A percentile compares a stretch with the other conserved stretches of the same genome.
Conservation (phyloP, 73 alveolate species). For the Symbiodinium pilosum region DNA sequence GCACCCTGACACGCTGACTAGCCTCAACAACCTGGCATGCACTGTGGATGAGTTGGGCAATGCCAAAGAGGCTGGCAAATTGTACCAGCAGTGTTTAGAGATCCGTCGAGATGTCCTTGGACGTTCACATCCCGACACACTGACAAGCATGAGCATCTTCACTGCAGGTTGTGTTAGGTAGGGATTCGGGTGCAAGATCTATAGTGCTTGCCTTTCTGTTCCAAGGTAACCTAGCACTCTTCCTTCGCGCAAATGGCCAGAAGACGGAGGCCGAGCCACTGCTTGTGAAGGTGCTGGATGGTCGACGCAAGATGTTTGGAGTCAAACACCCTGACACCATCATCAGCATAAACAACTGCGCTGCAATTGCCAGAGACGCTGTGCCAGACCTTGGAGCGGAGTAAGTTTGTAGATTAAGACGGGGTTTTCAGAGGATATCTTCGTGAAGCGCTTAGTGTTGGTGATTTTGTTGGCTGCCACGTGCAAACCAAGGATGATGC, state of each 20-base stretch:
- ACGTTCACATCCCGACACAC: constrained; percentile 61
- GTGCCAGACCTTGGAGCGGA: neutral
- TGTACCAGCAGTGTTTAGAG: constrained; percentile 87
- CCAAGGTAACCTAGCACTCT: constrained; percentile 52
- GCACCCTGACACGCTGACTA: constrained; percentile 80
- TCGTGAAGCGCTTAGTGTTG: no score
- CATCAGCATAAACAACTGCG: constrained; percentile 86
- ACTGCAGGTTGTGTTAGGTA: neutral
- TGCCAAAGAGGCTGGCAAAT: constrained; percentile 64
- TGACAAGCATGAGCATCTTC: constrained; percentile 62
- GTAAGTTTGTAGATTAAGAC: no score
- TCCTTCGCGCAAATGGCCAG: constrained; percentile 61
- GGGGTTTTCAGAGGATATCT: no score
- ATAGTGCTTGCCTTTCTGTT: neutral
- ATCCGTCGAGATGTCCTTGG: constrained; percentile 39
- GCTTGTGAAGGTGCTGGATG: constrained; percentile 65
- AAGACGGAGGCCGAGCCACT: constrained; percentile 41
- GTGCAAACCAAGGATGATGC: neutral
- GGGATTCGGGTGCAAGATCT: neutral
- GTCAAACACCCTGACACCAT: constrained; percentile 69
- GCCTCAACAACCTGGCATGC: constrained; percentile 84
- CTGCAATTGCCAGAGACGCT: constrained; percentile 4
- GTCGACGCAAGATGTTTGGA: constrained; percentile 84
- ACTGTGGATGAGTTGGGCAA: constrained; percentile 63
- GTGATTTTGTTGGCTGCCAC: no score